Evolutionary conservation across 2,329 filamentous ascomycete genomes (phyloP), one percentile per base, ranked within the genome.

Genomic region (Westerdykella sp.): DNA sequence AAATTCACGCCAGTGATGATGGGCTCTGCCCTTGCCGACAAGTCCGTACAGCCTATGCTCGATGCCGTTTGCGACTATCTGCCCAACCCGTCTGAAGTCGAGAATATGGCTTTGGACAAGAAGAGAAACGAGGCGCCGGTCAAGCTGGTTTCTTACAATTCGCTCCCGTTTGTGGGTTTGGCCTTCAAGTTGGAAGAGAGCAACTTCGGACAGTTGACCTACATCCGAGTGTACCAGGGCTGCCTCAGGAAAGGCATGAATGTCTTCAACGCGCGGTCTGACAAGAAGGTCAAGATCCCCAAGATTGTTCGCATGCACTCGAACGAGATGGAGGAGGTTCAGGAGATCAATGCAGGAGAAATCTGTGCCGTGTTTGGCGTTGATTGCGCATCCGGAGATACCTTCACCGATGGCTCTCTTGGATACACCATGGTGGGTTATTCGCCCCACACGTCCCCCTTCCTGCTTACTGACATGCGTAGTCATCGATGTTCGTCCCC

Each of bases 101-200:
- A 87, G 65, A 97, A 97, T 71, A 72, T 86, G 60, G 93, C 90
- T 6, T 78, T 98, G 43, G 91, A 98, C 69, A 84, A 83, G 64
- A 80, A 83, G 62, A 81, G 85, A 57, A 75, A 75, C 35, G 93
- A 98, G 68, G 79, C 83, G 39, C 77, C 82, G 2, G 90, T 95
- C 47, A 85, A 91, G 66, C 80, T 98, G 43, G 81, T 96, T 14
- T 89, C 91, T 1, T 96, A 97, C 74, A 93, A 94, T 70, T 85
- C 87, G 16, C 75, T 95, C 18, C 93, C 93, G 0, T 96, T 97
- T 61, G 89, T 96, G 43, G 93, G 93, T 39, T 77, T 98, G 50
- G 93, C 93, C 9, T 98, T 98, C 77, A 98, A 98, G 77, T 81
- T 98, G 16, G 93, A 98, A 76, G 93, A 98, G 72, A 95, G 91